Conservation (phyloP, 768 basidiomycete genomes). For the Hygrocybe punicea region DNA sequence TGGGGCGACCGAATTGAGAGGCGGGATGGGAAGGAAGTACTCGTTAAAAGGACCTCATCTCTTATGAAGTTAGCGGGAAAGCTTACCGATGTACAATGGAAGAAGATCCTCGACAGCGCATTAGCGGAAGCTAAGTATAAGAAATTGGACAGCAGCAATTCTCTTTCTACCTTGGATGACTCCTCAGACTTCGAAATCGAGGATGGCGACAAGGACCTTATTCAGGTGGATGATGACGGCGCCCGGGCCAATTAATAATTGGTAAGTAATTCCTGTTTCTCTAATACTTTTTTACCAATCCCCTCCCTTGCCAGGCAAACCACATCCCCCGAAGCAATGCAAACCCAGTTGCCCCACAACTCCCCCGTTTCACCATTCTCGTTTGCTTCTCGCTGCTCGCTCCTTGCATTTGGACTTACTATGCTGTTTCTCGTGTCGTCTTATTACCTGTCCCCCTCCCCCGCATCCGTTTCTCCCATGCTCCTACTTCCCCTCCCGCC, state of each 20-base stretch:
- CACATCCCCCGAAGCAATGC: too few relatives aligned
- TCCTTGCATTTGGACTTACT: neutral
- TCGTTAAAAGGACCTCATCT: neutral
- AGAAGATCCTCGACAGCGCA: neutral
- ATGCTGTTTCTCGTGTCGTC: neutral
- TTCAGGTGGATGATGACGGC: neutral
- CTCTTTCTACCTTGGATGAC: neutral
- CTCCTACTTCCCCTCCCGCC: neutral
- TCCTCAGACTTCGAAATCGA: neutral
- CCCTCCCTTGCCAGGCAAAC: too few relatives aligned
- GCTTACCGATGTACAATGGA: neutral
- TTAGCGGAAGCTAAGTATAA: neutral
- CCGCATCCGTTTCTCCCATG: neutral
- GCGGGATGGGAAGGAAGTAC: neutral
- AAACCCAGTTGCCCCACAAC: neutral
- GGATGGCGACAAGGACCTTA: neutral
- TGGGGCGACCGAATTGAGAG: neutral
- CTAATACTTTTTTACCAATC: too few relatives aligned
- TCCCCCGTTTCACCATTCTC: neutral
- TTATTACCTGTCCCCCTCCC: neutral
- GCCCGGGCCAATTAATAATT: neutral
- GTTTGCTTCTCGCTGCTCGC: neutral
- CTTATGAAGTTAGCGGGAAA: neutral
- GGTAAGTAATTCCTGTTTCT: neutral
- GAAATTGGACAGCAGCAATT: neutral